These are phyloP conservation scores for Magnusiomyces suaveolens DNA, from an alignment of 1,139 yeast genomes.

Conservation along the genomic window DNA sequence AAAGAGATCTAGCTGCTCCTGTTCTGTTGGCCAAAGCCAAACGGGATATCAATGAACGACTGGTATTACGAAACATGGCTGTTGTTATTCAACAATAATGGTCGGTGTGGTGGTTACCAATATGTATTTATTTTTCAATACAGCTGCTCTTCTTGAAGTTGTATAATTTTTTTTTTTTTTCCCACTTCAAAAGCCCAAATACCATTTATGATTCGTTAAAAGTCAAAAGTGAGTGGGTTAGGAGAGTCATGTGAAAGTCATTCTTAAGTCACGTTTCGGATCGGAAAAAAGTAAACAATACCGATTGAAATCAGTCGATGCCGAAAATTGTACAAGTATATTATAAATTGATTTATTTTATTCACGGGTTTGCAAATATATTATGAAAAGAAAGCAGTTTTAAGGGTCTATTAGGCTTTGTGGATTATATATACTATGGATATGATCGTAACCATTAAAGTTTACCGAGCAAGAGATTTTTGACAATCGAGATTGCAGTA, in stretches of 20 bases:
- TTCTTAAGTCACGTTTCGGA: too few relatives aligned
- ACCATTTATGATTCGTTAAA: neutral
- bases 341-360: too few relatives aligned
- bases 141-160: neutral
- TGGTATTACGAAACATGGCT: neutral
- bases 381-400: too few relatives aligned
- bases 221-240: neutral
- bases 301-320: too few relatives aligned
- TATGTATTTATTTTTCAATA: too few relatives aligned
- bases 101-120: too few relatives aligned
- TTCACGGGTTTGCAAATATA: too few relatives aligned
- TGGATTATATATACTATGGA: too few relatives aligned
- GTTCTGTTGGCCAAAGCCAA: neutral
- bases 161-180: neutral
- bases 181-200: neutral
- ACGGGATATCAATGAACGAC: neutral
- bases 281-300: too few relatives aligned
- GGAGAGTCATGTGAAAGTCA: neutral
- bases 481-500: conserved; percentile 70
- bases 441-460: conserved; percentile 32
- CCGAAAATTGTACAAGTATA: too few relatives aligned
- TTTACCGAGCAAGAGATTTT: conserved; percentile 59
- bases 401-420: too few relatives aligned
- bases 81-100: neutral
- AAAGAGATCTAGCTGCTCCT: conserved; percentile 9